Percentiles rank a stretch among this genome's conserved stretches.
phyloP scores from a whole-genome alignment of 2,329 filamentous ascomycete genomes.

The Dactylellina drechsleri region DNA sequence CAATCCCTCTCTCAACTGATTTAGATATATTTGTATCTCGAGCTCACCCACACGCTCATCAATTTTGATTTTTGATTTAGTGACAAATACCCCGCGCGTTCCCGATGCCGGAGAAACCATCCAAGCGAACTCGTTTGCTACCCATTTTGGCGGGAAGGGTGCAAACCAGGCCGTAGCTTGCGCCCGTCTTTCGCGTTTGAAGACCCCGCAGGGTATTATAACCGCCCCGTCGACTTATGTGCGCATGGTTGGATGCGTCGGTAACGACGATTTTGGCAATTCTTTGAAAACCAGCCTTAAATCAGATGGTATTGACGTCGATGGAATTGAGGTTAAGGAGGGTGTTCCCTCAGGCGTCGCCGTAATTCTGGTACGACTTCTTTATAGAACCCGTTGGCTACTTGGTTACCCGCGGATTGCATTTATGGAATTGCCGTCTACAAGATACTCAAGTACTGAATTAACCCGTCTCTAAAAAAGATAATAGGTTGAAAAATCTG shows the following conservation, averaged over 20 bases:
- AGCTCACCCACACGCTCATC: no score
- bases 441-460: background rate
- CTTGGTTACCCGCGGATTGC: no score
- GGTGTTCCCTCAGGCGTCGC: constrained; percentile 74
- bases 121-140: constrained; percentile 78
- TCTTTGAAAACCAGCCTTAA: constrained; percentile 70
- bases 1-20: background rate
- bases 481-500: constrained; percentile 69
- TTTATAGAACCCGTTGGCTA: background rate
- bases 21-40: no score
- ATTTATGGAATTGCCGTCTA: no score
- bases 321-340: constrained; percentile 65
- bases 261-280: constrained; percentile 73
- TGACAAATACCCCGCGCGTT: constrained; percentile 84
- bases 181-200: constrained; percentile 76
- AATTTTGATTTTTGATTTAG: constrained; percentile 59
- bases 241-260: constrained; percentile 79
- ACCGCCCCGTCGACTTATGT: constrained; percentile 62
- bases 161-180: constrained; percentile 94
- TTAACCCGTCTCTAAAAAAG: background rate
- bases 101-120: constrained; percentile 88
- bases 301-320: constrained; percentile 71
- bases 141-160: constrained; percentile 89
- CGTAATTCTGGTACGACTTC: constrained; percentile 70
- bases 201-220: constrained; percentile 34